Conservation (phyloP, 2,329 filamentous ascomycete genomes). For the Xylaria sp. region DNA sequence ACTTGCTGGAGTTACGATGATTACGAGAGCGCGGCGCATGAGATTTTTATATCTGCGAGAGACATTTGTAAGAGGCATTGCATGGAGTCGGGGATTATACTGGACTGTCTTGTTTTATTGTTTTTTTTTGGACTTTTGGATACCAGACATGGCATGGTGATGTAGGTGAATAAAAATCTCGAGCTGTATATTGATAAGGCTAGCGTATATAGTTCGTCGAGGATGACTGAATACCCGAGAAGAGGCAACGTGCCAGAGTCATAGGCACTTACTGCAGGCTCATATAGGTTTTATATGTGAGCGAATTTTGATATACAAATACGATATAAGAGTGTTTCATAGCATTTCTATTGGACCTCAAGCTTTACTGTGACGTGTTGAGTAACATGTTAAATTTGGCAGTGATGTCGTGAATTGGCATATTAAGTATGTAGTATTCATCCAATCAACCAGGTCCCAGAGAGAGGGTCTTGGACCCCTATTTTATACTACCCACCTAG, state of each 20-base stretch:
- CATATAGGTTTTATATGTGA: neutral
- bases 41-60: constrained; percentile 21
- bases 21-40: constrained; percentile 36
- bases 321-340: neutral
- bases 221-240: constrained; percentile 5
- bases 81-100: constrained; percentile 33
- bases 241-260: neutral
- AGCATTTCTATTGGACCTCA: neutral
- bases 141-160: constrained; percentile 10
- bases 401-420: neutral
- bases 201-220: constrained; percentile 10
- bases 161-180: neutral
- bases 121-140: constrained; percentile 17
- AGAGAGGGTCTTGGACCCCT: constrained; percentile 13
- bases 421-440: neutral
- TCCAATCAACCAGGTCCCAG: neutral
- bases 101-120: constrained; percentile 11
- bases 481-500: neutral
- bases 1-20: constrained; percentile 25
- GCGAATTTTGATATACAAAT: neutral
- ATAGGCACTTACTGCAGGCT: neutral
- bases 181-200: constrained; percentile 13
- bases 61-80: constrained; percentile 31
- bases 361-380: neutral
- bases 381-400: neutral